Percentiles rank a stretch among this genome's conserved stretches.
These are phyloP conservation scores for Xerocomus nothofagi DNA, from an alignment of 1,284 basidiomycete species.

Conservation along the genomic window DNA sequence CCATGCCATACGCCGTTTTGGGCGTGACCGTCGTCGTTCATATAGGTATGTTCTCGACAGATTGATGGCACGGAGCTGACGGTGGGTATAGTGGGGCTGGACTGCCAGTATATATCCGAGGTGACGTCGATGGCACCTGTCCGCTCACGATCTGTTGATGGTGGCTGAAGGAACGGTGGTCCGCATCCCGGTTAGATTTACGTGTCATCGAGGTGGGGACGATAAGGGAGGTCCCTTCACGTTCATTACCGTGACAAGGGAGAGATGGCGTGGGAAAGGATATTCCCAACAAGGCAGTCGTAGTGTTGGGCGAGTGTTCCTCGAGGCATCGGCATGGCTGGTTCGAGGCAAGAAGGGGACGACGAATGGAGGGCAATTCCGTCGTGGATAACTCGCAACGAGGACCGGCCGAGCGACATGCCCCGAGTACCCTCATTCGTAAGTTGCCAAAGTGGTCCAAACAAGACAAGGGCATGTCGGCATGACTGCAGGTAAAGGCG, in stretches of 20 bases:
- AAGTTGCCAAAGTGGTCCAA: constrained; percentile 28
- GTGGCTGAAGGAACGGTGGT: background rate
- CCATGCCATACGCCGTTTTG: background rate
- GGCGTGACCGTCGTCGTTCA: constrained; percentile 1
- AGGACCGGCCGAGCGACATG: constrained; percentile 27
- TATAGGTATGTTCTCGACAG: background rate
- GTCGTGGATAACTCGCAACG: constrained; percentile 25
- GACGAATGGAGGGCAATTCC: constrained; percentile 23
- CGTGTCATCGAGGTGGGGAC: background rate
- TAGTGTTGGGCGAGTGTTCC: constrained; percentile 27
- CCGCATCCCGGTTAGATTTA: background rate
- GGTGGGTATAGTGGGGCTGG: constrained; percentile 29
- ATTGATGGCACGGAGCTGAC: constrained; percentile 11
- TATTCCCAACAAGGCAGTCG: constrained; percentile 17
- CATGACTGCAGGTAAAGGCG: constrained; percentile 37
- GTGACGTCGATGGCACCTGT: constrained; percentile 14
- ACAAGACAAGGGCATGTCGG: constrained; percentile 38
- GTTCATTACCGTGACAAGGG: constrained; percentile 27
- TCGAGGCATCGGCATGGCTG: constrained; percentile 32
- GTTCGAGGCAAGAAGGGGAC: constrained; percentile 11
- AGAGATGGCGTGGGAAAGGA: constrained; percentile 22
- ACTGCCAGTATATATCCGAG: background rate
- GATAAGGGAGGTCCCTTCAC: constrained; percentile 1
- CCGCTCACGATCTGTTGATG: background rate
- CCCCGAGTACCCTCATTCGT: constrained; percentile 23